Evolutionary conservation across 306 rosid genomes (phyloP).

Genomic region (Trifolium repens): DNA sequence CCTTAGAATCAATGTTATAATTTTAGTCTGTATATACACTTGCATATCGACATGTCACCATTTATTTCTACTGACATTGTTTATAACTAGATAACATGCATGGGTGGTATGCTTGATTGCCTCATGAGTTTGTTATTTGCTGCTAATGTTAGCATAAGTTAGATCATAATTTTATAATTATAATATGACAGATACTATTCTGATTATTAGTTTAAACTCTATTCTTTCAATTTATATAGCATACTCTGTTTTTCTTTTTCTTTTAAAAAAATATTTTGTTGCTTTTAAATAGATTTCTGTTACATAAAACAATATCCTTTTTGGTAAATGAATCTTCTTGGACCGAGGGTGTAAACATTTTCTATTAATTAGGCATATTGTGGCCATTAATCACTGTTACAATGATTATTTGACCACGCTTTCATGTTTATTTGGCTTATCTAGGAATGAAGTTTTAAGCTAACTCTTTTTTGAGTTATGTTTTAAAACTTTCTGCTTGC

Average conservation of each 20-base stretch:
- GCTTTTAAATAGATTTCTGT: slow-evolving; percentile 23
- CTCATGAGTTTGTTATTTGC: slow-evolving; percentile 3
- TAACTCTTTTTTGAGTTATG: not conserved
- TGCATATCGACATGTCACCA: not conserved
- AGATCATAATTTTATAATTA: not conserved
- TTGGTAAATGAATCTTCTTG: slow-evolving; percentile 10
- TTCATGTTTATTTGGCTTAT: slow-evolving; percentile 4
- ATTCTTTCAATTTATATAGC: slow-evolving; percentile 5
- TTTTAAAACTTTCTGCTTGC: slow-evolving; percentile 20
- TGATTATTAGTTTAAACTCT: slow-evolving; percentile 7
- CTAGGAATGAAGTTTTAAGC: slow-evolving; percentile 12
- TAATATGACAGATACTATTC: not conserved
- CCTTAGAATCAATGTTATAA: slow-evolving; percentile 5
- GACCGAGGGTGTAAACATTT: not conserved
- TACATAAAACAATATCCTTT: slow-evolving; percentile 16
- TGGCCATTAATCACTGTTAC: slow-evolving; percentile 9
- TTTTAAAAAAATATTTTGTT: slow-evolving; percentile 5
- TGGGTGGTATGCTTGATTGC: slow-evolving; percentile 28
- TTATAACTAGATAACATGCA: slow-evolving; percentile 19
- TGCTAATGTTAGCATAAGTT: slow-evolving; percentile 24
- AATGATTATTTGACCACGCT: not conserved
- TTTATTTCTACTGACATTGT: slow-evolving; percentile 17
- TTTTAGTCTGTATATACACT: slow-evolving; percentile 19
- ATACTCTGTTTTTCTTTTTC: not conserved
- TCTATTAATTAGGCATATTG: slow-evolving; percentile 11